phyloP scores from a whole-genome alignment of 306 rosid genomes.

The Malus sieversii region DNA sequence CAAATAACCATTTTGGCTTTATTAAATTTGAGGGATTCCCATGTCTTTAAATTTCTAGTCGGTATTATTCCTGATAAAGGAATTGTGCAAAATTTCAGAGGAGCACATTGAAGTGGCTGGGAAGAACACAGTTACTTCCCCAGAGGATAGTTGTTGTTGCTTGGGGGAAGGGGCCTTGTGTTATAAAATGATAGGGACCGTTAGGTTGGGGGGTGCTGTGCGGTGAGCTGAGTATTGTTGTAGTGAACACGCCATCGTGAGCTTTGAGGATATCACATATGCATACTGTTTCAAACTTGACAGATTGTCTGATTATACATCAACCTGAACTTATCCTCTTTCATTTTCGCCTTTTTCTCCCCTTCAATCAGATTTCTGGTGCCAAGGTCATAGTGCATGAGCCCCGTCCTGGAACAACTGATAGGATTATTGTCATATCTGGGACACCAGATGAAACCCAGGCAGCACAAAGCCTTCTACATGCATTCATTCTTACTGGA shows the following conservation, averaged over 20 bases:
- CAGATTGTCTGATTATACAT: neutral
- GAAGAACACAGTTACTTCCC: neutral
- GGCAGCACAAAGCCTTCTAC: constrained; percentile 95
- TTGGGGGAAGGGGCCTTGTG: neutral
- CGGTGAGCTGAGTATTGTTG: neutral
- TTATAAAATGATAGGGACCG: neutral
- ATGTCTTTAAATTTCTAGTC: neutral
- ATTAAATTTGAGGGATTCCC: neutral
- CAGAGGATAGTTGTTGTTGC: neutral
- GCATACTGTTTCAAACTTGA: neutral
- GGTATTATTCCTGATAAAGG: neutral
- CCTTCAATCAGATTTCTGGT: constrained; percentile 64
- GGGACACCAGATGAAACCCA: constrained; percentile 97
- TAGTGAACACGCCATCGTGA: neutral
- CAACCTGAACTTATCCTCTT: constrained; percentile 1
- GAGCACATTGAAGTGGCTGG: neutral
- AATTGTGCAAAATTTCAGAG: neutral
- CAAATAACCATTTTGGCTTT: neutral
- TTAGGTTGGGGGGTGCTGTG: neutral
- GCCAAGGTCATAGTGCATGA: constrained; percentile 80
- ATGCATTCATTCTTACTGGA: constrained; percentile 88
- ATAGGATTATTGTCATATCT: constrained; percentile 69
- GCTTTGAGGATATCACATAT: neutral
- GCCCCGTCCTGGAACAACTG: constrained; percentile 63
- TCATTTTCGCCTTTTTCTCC: neutral